Evolutionary conservation across 139 green algal genomes (phyloP).

Genomic region (Mychonastes homosphaera): DNA sequence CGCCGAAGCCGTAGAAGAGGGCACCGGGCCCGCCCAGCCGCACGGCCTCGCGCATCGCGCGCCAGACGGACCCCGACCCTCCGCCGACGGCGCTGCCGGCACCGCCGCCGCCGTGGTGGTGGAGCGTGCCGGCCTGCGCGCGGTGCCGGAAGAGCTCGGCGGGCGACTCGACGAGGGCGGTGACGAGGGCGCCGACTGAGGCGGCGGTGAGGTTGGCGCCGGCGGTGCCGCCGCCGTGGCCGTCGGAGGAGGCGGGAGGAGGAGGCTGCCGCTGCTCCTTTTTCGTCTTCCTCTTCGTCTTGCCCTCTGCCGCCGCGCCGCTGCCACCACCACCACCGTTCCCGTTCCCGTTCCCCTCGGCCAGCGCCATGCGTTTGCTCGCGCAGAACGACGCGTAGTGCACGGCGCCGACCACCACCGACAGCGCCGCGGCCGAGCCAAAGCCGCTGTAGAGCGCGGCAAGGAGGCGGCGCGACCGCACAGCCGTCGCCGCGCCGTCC

Average conservation of each 20-base stretch:
- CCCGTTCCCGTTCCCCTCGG: neutral
- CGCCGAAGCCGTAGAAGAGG: constrained; percentile 49
- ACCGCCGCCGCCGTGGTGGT: constrained; percentile 33
- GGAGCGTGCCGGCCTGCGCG: constrained; percentile 29
- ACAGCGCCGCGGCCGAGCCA: constrained; percentile 33
- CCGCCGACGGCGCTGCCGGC: constrained; percentile 11
- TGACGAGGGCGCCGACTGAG: constrained; percentile 23
- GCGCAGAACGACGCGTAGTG: constrained; percentile 36
- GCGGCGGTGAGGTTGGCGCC: constrained; percentile 30
- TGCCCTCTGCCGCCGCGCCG: too few species aligned
- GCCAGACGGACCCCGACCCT: neutral
- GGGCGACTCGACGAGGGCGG: constrained; percentile 44
- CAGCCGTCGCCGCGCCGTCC: neutral
- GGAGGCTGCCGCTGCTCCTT: neutral
- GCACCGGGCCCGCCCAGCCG: constrained; percentile 19
- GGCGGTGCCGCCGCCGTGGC: neutral
- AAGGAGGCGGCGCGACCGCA: too few species aligned
- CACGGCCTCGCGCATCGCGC: neutral
- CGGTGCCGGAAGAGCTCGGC: constrained; percentile 55
- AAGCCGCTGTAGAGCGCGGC: constrained; percentile 38
- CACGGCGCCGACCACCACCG: constrained; percentile 39
- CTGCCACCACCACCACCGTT: neutral
- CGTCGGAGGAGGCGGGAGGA: neutral
- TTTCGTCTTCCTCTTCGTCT: neutral
- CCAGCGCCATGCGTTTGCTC: constrained; percentile 20